Base-by-base conservation (phyloP, 345 rosid genomes). In the Pelargonium nanum region DNA sequence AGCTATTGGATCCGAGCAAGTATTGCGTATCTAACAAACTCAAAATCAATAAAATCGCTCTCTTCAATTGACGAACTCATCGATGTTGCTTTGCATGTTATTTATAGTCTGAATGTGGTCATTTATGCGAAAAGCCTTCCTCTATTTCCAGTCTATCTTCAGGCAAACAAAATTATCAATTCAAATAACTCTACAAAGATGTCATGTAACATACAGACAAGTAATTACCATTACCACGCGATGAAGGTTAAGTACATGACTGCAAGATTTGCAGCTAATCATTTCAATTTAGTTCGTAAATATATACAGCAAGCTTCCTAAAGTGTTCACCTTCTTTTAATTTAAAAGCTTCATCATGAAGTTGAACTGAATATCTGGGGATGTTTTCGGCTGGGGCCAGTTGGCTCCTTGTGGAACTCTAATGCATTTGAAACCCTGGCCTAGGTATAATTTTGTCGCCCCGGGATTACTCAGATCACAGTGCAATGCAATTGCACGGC, bases 341-440 rank as follows among this genome's bases (percentile, higher is more conserved):
- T 40, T 40, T 40, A 40, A 40, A 3, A 89, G 97, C 77, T 93
- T 93, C 95, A 87, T 87, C 99, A 93, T 93, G 74, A 93, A 85
- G 76, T 32, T 70, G 72, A 85, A 87, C 61, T 74, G 78, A 23
- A 82, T 25, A 67, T 84, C 89, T 0, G 89, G 90, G 2, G 92
- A 66, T 13, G 81, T 84, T 79, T 65, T 84, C 0, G 94, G 99
- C 52, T 69, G 71, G 0, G 97, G 97, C 96, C 96, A 89, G 59
- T 74, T 81, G 16, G 96, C 94, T 57, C 92, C 90, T 66, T 81
- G 88, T 0, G 97, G 92, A 51, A 83, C 88, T 76, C 79, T 81
- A 13, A 93, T 74, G 67, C 76, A 74, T 70, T 74, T 85, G 70
- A 80, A 89, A 56, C 96, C 91, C 72, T 77, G 90, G 61, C 81